Conservation (phyloP, 495 filamentous ascomycete species). For the Aspergillus olivimuriae region DNA sequence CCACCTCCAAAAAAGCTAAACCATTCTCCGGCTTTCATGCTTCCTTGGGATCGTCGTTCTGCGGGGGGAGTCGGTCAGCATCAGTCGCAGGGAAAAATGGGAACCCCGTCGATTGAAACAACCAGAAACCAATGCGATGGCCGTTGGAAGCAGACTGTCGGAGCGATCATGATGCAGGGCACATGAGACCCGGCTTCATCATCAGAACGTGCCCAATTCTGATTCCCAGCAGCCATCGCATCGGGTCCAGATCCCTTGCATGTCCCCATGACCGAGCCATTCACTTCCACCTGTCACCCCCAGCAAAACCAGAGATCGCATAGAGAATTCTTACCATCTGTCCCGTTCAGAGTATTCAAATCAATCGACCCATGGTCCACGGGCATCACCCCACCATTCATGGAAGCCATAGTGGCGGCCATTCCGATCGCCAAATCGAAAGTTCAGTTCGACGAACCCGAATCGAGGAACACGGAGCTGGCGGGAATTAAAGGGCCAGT, state of each 20-base stretch:
- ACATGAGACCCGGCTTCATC: no score
- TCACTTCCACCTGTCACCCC: background rate
- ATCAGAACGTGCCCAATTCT: no score
- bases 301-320: background rate
- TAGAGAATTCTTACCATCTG: slow-evolving; percentile 12
- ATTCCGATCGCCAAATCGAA: background rate
- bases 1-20: slow-evolving; percentile 30
- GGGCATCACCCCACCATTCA: slow-evolving; percentile 13
- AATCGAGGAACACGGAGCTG: no score
- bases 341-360: slow-evolving; percentile 9
- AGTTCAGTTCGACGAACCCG: background rate
- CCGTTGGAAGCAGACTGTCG: no score
- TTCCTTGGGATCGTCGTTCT: slow-evolving; percentile 20
- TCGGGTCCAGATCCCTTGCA: no score
- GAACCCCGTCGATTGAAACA: no score
- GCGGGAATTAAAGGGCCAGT: no score
- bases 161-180: no score
- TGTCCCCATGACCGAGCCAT: no score
- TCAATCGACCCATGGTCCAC: slow-evolving; percentile 12
- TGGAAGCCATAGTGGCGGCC: slow-evolving; percentile 12
- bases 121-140: no score
- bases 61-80: background rate
- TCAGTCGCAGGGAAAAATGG: no score
- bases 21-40: slow-evolving; percentile 20
- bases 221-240: no score